Percentiles rank a stretch among this genome's conserved stretches.
phyloP scores from a whole-genome alignment of 2,329 filamentous ascomycete species.

The Aspergillus cejpii region DNA sequence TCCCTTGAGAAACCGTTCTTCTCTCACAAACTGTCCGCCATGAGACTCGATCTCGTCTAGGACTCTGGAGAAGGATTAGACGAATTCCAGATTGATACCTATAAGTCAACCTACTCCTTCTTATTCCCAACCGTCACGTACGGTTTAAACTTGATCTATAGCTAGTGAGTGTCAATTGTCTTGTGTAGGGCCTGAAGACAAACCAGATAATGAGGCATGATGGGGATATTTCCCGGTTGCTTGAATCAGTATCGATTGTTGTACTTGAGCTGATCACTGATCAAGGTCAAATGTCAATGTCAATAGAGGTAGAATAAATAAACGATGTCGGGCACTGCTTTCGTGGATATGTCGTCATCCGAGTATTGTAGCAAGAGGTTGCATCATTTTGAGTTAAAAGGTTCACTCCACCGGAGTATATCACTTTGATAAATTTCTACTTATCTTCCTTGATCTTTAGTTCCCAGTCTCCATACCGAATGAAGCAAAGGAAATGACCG shows the following conservation, averaged over 20 bases:
- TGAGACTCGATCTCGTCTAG: neutral
- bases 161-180: neutral
- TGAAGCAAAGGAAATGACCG: conserved; percentile 41
- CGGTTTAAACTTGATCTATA: neutral
- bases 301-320: no score
- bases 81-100: neutral
- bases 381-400: neutral
- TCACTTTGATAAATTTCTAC: no score
- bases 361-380: no score
- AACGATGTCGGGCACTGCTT: no score
- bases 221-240: neutral
- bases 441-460: neutral
- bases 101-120: neutral
- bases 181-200: neutral
- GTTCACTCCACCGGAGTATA: no score
- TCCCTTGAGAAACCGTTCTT: neutral
- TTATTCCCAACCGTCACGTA: neutral
- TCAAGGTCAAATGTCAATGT: no score
- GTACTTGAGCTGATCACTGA: no score
- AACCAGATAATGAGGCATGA: neutral
- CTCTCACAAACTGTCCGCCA: neutral
- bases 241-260: no score
- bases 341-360: no score
- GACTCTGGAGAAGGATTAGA: neutral
- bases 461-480: conserved; percentile 32